Evolutionary conservation across 2,329 filamentous ascomycete genomes (phyloP), one percentile per base, ranked within the genome.

Genomic region (Alternaria ethzedia): DNA sequence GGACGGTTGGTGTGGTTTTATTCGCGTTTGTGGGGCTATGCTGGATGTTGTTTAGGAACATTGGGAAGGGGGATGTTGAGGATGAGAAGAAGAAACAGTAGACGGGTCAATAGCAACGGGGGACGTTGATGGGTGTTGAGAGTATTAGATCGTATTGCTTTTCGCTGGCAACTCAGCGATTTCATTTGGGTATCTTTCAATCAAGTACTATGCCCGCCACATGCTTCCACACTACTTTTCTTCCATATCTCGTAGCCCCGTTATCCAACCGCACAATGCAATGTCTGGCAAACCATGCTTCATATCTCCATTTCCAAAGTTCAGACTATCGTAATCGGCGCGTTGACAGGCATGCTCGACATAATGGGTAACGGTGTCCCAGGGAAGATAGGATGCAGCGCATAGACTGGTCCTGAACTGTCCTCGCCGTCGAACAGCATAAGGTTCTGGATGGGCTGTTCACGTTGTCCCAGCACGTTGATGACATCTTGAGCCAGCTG

Each of bases 361-460:
- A 77, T 68, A 13, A 71, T 68, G 2, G 74, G 73, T 11, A 77
- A 55, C 8, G 71, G 66, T 12, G 70, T 70, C 15, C 69, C 72
- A 5, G 68, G 66, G 54, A 86, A 86, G 67, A 86, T 84, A 0
- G 93, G 92, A 76, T 96, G 93, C 45, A 98, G 84, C 2, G 93
- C 87, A 77, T 96, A 97, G 69, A 96, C 89, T 2, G 89, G 89
- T 0, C 91, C 92, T 68, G 92, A 88, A 80, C 92, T 91, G 49
- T 86, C 87, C 70, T 93, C 91, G 13, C 94, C 94, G 78, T 98
- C 94, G 74, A 98, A 97, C 20, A 98, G 84, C 54, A 97, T 87
- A 78, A 97, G 89, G 79, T 99, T 99, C 82, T 99, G 96, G 45
- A 99, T 91, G 1, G 96, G 96, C 80, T 97, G 96, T 82, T 98